phyloP scores from a whole-genome alignment of 768 basidiomycete species.

The Russula vinacea region DNA sequence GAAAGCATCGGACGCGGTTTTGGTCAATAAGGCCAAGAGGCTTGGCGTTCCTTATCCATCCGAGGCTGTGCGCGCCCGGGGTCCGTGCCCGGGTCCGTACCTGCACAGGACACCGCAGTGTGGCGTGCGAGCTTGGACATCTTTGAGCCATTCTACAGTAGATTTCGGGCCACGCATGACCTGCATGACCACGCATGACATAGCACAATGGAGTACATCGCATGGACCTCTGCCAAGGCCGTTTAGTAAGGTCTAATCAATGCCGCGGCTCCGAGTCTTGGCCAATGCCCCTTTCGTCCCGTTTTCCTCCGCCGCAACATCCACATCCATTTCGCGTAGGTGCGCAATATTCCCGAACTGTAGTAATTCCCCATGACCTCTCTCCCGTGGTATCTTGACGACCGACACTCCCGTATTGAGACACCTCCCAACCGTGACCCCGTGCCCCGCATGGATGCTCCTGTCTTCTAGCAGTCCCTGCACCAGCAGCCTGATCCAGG shows the following conservation, averaged over 20 bases:
- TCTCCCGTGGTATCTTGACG: constrained; percentile 47
- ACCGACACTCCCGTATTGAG: constrained; percentile 57
- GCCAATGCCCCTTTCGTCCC: constrained; percentile 41
- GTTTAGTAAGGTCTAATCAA: background rate
- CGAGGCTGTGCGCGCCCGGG: too few species aligned
- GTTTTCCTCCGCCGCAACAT: constrained; percentile 47
- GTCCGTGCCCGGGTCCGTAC: too few species aligned
- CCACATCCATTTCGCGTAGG: constrained; percentile 38
- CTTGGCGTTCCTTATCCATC: constrained; percentile 11
- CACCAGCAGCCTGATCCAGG: constrained; percentile 55
- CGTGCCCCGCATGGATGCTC: constrained; percentile 39
- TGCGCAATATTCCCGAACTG: constrained; percentile 58
- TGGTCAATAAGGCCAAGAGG: background rate
- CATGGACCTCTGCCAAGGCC: too few species aligned
- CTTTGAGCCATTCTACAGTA: too few species aligned
- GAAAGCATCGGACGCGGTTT: background rate
- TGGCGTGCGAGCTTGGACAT: too few species aligned
- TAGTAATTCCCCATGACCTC: constrained; percentile 43
- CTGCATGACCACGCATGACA: too few species aligned
- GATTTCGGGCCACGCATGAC: too few species aligned
- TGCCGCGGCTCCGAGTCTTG: background rate
- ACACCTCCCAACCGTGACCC: constrained; percentile 38
- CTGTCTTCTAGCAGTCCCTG: constrained; percentile 45
- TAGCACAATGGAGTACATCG: too few species aligned
- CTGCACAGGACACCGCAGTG: too few species aligned